These are phyloP conservation scores for Strobilomyces confusus DNA, from an alignment of 768 basidiomycete genomes.

Conservation along the genomic window DNA sequence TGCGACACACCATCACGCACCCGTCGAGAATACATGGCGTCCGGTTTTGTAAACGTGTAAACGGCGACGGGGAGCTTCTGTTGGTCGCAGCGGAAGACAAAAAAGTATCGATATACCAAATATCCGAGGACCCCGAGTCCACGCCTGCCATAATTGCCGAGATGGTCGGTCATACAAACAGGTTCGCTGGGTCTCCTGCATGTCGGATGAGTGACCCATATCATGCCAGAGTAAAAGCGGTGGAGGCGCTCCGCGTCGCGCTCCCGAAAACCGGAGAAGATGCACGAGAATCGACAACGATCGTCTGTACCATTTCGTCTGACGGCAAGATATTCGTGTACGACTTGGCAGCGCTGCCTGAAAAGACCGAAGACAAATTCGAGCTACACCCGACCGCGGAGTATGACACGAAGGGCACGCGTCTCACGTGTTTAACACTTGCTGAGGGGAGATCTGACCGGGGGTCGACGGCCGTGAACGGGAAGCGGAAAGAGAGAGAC, in stretches of 20 bases:
- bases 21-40: conserved; percentile 83
- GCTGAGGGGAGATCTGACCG: conserved; percentile 45
- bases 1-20: conserved; percentile 70
- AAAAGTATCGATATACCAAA: conserved; percentile 72
- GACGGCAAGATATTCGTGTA: conserved; percentile 83
- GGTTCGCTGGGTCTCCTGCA: conserved; percentile 43
- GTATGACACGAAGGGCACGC: conserved; percentile 83
- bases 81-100: conserved; percentile 90
- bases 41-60: conserved; percentile 62
- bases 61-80: conserved; percentile 60
- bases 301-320: conserved; percentile 78
- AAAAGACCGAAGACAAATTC: conserved; percentile 15
- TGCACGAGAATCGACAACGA: conserved; percentile 45
- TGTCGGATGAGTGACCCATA: background rate
- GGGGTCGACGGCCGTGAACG: conserved; percentile 13
- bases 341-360: conserved; percentile 55
- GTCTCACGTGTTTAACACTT: conserved; percentile 71
- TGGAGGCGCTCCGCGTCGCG: conserved; percentile 62
- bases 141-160: conserved; percentile 61
- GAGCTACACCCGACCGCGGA: conserved; percentile 53
- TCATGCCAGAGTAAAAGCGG: conserved; percentile 66
- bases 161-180: conserved; percentile 79
- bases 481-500: conserved; percentile 37
- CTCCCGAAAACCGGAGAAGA: conserved; percentile 38
- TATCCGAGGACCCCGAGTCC: conserved; percentile 42